A percentile compares a stretch with the other conserved stretches of the same genome.
phyloP scores from a whole-genome alignment of 1,284 basidiomycete species.

The Ustilago trichophora region DNA sequence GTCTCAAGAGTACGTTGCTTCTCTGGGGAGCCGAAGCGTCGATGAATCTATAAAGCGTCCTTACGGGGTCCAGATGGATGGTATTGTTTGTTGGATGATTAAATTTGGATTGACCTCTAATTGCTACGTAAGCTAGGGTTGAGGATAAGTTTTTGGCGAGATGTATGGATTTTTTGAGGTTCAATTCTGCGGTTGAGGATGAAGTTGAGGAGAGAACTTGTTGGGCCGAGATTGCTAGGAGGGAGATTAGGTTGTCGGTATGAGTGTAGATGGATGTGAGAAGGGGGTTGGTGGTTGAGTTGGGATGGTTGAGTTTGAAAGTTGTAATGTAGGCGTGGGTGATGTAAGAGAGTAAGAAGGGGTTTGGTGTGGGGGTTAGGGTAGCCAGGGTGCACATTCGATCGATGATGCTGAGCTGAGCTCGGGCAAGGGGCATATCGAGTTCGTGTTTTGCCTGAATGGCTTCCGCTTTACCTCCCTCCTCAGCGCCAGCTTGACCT shows the following conservation, averaged over 20 bases:
- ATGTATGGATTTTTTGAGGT: background rate
- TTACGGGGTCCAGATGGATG: constrained; percentile 8
- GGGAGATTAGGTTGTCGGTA: constrained; percentile 15
- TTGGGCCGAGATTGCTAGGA: constrained; percentile 12
- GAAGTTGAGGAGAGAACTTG: background rate
- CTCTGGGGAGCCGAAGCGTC: constrained; percentile 7
- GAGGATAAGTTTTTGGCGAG: background rate
- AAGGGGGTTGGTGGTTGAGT: constrained; percentile 9
- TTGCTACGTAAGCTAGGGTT: constrained; percentile 21
- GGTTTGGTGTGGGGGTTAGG: constrained; percentile 6
- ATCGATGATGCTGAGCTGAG: constrained; percentile 31
- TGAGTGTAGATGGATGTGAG: constrained; percentile 7
- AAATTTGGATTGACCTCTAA: constrained; percentile 4
- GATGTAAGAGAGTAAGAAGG: constrained; percentile 23
- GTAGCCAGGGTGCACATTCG: constrained; percentile 25
- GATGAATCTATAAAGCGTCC: constrained; percentile 19
- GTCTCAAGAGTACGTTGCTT: constrained; percentile 6
- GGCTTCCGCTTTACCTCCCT: constrained; percentile 21
- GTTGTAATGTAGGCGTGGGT: constrained; percentile 13
- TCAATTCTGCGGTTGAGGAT: no score
- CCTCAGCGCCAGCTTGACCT: background rate
- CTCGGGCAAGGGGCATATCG: constrained; percentile 34
- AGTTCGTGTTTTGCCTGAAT: constrained; percentile 15
- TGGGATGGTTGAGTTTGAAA: constrained; percentile 10
- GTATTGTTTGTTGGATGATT: background rate